These are phyloP conservation scores for Cordyceps tenuipes DNA, from an alignment of 2,329 filamentous ascomycete species.

Conservation along the genomic window DNA sequence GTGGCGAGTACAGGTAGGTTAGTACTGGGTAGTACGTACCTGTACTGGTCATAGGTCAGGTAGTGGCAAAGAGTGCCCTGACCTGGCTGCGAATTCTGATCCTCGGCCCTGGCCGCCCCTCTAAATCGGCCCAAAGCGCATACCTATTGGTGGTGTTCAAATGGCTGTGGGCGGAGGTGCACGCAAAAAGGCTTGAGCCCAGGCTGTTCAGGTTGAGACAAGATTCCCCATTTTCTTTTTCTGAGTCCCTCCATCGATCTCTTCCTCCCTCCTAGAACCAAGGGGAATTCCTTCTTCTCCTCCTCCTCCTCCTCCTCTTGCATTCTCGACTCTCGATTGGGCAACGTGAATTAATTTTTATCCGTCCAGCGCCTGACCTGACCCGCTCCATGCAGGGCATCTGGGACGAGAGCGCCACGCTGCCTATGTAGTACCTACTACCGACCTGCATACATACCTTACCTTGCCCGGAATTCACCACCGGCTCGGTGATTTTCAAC, in stretches of 20 bases:
- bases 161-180: neutral
- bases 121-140: too few species aligned
- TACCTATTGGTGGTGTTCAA: conserved; percentile 6
- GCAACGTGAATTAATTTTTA: neutral
- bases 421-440: too few species aligned
- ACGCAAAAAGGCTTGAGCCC: neutral
- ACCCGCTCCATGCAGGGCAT: neutral
- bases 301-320: neutral
- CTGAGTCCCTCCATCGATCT: neutral
- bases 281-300: neutral
- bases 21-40: too few species aligned
- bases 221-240: conserved; percentile 1
- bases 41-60: too few species aligned
- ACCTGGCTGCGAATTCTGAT: neutral
- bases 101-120: neutral
- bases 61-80: neutral
- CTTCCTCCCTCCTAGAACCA: neutral
- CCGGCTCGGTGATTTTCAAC: neutral
- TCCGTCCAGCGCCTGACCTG: neutral
- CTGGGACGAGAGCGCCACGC: conserved; percentile 7
- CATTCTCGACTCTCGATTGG: too few species aligned
- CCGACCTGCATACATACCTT: too few species aligned
- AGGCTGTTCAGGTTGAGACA: neutral
- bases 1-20: too few species aligned
- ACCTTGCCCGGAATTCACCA: neutral